phyloP scores from a whole-genome alignment of 1,139 yeast genomes.

The Nakaseomyces kungkrabaensis region DNA sequence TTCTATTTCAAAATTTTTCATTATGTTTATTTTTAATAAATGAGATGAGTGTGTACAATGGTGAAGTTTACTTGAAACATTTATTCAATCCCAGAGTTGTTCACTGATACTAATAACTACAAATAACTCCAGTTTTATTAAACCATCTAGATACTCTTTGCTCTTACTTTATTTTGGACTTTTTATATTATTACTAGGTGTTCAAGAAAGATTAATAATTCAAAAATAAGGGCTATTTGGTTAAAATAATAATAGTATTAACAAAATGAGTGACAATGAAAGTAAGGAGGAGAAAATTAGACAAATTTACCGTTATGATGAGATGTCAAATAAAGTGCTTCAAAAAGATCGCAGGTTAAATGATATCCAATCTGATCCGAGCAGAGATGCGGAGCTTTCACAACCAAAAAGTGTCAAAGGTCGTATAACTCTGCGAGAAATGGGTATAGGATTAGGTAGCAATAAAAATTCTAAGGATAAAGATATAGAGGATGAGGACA shows the following conservation, averaged over 20 bases:
- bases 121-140: too few relatives aligned
- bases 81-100: too few relatives aligned
- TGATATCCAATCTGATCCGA: constrained; percentile 30
- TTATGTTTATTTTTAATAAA: neutral
- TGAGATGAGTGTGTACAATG: neutral
- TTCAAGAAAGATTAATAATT: too few relatives aligned
- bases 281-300: constrained; percentile 17
- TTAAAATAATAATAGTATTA: neutral
- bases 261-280: neutral
- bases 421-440: constrained; percentile 49
- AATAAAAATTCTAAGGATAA: constrained; percentile 7
- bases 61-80: too few relatives aligned
- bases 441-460: constrained; percentile 48
- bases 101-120: too few relatives aligned
- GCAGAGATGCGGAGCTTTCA: constrained; percentile 41
- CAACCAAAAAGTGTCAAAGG: constrained; percentile 68
- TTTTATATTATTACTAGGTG: too few relatives aligned
- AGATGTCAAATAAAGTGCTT: constrained; percentile 69
- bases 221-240: too few relatives aligned
- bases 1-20: neutral
- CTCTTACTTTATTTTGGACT: too few relatives aligned
- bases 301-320: constrained; percentile 44
- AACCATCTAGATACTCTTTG: too few relatives aligned
- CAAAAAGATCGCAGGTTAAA: constrained; percentile 45
- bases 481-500: constrained; percentile 12